Base-by-base conservation (phyloP, 768 basidiomycete genomes). In the Mycena rebaudengoi region DNA sequence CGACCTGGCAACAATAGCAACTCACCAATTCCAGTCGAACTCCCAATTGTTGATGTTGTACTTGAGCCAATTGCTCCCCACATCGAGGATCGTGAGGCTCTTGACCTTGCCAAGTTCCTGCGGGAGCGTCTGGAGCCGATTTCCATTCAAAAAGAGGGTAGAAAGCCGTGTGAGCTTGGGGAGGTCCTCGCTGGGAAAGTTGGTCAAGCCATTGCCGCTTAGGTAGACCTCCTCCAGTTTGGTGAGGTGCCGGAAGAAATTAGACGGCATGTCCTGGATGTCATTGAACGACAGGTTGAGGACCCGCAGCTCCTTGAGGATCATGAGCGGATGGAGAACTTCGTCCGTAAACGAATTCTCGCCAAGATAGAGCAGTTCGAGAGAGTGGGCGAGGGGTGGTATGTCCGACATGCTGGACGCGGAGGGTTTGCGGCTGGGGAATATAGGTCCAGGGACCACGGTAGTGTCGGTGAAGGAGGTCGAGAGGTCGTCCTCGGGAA, bases 41-140 rank as follows among this genome's bases (percentile, higher is more conserved):
- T 97, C 94, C 91, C 91, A 96, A 71, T 99, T 99, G 69, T 94
- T 92, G 69, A 98, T 95, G 74, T 99, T 99, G 78, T 99, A 99
- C 84, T 92, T 94, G 76, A 99, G 81, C 54, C 88, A 76, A 74
- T 99, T 99, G 74, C 91, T 96, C 7, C 98, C 96, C 5, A 93
- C 96, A 72, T 99, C 98, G 68, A 99, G 82, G 30, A 92, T 87
- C 55, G 83, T 86, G 70, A 99, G 79, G 46, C 85, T 89, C 72
- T 86, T 85, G 62, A 98, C 86, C 73, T 94, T 94, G 37, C 89
- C 90, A 48, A 99, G 75, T 74, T 98, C 98, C 57, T 92, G 90
- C 5, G 98, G 98, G 4, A 99, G 77, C 10, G 94, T 96, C 78
- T 95, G 92, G 32, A 99, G 79, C 75, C 90, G 89, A 79, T 99